Percentiles rank a stretch among this genome's conserved stretches.
These are phyloP conservation scores for Termitomyces sp. DNA, from an alignment of 1,284 basidiomycete genomes.

Conservation along the genomic window DNA sequence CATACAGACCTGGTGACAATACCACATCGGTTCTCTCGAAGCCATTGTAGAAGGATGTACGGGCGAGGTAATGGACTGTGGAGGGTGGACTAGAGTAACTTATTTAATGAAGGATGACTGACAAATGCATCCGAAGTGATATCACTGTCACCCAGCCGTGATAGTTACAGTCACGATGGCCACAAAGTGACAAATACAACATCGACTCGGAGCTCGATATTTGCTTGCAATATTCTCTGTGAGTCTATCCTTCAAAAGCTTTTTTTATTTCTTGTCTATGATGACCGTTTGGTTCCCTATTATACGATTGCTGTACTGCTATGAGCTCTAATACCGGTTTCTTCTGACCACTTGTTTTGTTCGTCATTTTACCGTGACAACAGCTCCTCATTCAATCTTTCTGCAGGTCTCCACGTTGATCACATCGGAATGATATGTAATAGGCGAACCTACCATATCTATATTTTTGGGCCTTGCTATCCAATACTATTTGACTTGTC, in stretches of 20 bases:
- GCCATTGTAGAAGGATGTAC: slow-evolving; percentile 41
- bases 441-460: neutral
- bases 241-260: slow-evolving; percentile 12
- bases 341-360: slow-evolving; percentile 27
- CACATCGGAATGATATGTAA: neutral
- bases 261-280: slow-evolving; percentile 15
- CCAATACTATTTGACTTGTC: neutral
- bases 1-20: slow-evolving; percentile 58
- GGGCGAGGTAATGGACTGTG: slow-evolving; percentile 3
- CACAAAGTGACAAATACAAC: no score
- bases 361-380: neutral
- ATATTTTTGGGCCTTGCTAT: neutral
- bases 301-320: slow-evolving; percentile 35
- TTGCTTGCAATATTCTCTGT: neutral
- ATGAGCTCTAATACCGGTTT: slow-evolving; percentile 41
- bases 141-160: slow-evolving; percentile 4
- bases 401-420: neutral
- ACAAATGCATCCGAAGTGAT: slow-evolving; percentile 12
- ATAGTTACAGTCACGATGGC: neutral
- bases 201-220: no score
- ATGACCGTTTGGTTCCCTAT: slow-evolving; percentile 51
- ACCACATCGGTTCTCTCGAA: slow-evolving; percentile 69
- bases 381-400: neutral
- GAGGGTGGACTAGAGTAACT: neutral
- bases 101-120: neutral